These are phyloP conservation scores for Copromyces sp. DNA, from an alignment of 495 filamentous ascomycete species.

Conservation along the genomic window DNA sequence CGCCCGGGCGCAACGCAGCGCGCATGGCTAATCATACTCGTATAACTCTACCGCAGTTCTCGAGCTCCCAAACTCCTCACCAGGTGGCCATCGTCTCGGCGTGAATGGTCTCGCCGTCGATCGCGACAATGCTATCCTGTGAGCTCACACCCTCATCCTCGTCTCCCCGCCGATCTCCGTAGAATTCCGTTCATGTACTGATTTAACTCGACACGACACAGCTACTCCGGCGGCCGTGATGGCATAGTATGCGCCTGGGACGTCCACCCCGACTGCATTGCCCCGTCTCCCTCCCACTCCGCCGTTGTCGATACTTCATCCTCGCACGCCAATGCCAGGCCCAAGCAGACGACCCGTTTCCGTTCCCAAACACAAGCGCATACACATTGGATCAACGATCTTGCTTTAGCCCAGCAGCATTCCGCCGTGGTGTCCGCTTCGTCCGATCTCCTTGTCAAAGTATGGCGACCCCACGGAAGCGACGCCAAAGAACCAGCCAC, in stretches of 20 bases:
- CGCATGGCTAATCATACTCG: slow-evolving; percentile 1
- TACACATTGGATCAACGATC: slow-evolving; percentile 98
- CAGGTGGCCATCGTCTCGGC: slow-evolving; percentile 77
- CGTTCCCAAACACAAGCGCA: slow-evolving; percentile 91
- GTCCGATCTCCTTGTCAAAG: slow-evolving; percentile 86
- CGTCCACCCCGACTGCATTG: slow-evolving; percentile 44
- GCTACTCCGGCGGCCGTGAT: slow-evolving; percentile 92
- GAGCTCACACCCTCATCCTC: slow-evolving; percentile 30
- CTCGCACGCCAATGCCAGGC: slow-evolving; percentile 19
- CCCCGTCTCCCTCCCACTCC: slow-evolving; percentile 30
- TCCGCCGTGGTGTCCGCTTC: slow-evolving; percentile 85
- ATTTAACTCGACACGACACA: slow-evolving; percentile 24
- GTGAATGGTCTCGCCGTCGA: slow-evolving; percentile 91
- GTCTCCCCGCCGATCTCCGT: neutral
- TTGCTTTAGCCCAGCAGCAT: slow-evolving; percentile 75
- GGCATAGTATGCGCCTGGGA: slow-evolving; percentile 96
- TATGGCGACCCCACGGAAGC: slow-evolving; percentile 82
- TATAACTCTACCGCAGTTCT: slow-evolving; percentile 56
- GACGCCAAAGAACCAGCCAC: slow-evolving; percentile 59
- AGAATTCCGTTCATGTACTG: neutral
- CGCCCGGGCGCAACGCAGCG: neutral
- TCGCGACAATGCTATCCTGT: slow-evolving; percentile 77
- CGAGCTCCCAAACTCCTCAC: slow-evolving; percentile 81
- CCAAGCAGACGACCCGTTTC: slow-evolving; percentile 52
- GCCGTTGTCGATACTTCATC: slow-evolving; percentile 21